Conservation (phyloP, 2,329 filamentous ascomycete genomes). For the Fusarium torreyae region DNA sequence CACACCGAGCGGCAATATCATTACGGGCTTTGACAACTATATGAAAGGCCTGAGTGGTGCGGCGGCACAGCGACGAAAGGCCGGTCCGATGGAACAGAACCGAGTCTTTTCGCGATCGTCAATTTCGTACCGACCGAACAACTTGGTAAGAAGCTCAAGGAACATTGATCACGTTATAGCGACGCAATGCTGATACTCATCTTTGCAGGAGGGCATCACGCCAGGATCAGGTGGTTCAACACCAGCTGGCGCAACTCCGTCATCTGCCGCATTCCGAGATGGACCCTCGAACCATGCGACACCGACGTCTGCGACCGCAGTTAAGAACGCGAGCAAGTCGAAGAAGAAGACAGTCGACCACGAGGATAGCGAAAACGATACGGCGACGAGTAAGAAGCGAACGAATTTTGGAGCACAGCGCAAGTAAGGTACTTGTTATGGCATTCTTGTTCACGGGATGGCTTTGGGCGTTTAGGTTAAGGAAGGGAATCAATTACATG, state of each 20-base stretch:
- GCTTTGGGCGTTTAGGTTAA: conserved; percentile 20
- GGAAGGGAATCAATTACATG: conserved; percentile 10
- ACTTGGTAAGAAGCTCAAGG: conserved; percentile 49
- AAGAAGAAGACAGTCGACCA: conserved; percentile 64
- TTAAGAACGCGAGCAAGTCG: conserved; percentile 64
- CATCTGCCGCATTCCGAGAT: conserved; percentile 69
- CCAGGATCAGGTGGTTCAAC: conserved; percentile 58
- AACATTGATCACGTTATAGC: neutral
- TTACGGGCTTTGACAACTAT: conserved; percentile 97
- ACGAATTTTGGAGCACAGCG: conserved; percentile 71
- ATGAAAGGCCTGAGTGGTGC: conserved; percentile 86
- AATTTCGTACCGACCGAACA: conserved; percentile 70
- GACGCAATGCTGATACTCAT: conserved; percentile 16
- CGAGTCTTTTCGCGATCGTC: conserved; percentile 80
- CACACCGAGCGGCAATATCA: conserved; percentile 92
- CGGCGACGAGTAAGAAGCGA: conserved; percentile 67
- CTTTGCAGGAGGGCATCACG: conserved; percentile 45
- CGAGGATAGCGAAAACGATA: conserved; percentile 73
- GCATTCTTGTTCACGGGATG: neutral
- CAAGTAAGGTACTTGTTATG: conserved; percentile 56
- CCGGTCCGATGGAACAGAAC: conserved; percentile 77
- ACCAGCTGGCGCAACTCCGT: conserved; percentile 59
- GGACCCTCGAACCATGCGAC: conserved; percentile 68
- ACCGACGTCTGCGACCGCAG: conserved; percentile 67
- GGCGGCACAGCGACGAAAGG: conserved; percentile 74